Base-by-base conservation (phyloP, 2,329 filamentous ascomycete species). In the Chrysosphaeria jannelii region DNA sequence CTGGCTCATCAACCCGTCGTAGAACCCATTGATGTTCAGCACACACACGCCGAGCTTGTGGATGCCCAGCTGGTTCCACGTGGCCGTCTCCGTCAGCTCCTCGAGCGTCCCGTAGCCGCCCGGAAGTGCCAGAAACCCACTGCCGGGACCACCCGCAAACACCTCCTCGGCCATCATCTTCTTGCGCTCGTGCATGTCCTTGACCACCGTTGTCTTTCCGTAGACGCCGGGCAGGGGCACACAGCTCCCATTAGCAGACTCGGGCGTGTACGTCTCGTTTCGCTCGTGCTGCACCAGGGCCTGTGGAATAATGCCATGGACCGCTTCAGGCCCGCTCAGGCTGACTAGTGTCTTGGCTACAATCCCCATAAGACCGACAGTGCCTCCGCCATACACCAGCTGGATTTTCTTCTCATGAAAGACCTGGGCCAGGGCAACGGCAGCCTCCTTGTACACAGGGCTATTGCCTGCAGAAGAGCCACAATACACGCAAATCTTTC, bases 11-110 rank as follows among this genome's bases (percentile, higher is more conserved):
- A 97, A 48, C 1, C 78, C 78, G 42, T 88, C 70, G 60, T 79
- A 97, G 45, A 89, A 93, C 0, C 78, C 76, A 25, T 79, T 65
- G 13, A 91, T 56, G 42, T 93, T 93, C 34, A 74, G 61, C 23
- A 91, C 49, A 25, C 81, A 65, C 21, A 93, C 65, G 4, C 70
- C 72, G 23, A 57, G 53, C 34, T 54, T 55, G 45, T 93, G 85
- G 33, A 97, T 93, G 1, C 85, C 81, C 23, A 97, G 48, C 48
- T 93, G 85, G 44, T 91, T 93, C 79, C 85, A 97, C 8, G 75
- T 88, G 13, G 65, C 66, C 3, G 75, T 63, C 48, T 88, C 75
- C 44, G 90, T 78, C 39, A 97, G 56, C 53, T 97, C 85, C 49
- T 97, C 85, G 40, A 93, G 57, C 3, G 85, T 97, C 11, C 85